Percentiles rank a stretch among this genome's conserved stretches.
Evolutionary conservation across 2,329 filamentous ascomycete genomes (phyloP).

Genomic region (Colletotrichum scovillei): DNA sequence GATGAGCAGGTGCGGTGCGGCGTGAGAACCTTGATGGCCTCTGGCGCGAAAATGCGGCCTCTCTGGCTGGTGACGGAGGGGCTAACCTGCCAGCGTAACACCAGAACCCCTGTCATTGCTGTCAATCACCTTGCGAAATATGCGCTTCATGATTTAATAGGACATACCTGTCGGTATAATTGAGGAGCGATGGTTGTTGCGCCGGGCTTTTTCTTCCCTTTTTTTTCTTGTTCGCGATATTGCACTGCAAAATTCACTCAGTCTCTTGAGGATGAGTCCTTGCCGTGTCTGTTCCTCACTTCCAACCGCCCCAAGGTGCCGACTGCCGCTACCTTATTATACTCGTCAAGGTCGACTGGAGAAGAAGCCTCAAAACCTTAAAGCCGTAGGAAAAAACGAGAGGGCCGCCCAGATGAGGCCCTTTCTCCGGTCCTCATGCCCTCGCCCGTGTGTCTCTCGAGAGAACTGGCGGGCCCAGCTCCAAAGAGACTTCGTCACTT

Average conservation of each 20-base stretch:
- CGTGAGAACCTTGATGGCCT: constrained; percentile 35
- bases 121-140: constrained; percentile 21
- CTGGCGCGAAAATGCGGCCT: constrained; percentile 32
- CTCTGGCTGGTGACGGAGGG: constrained; percentile 33
- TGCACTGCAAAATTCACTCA: constrained; percentile 6
- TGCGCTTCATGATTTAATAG: constrained; percentile 11
- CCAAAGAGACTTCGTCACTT: not conserved
- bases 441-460: constrained; percentile 4
- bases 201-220: not conserved
- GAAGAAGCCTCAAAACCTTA: constrained; percentile 5
- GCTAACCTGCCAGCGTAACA: constrained; percentile 33
- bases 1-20: constrained; percentile 25
- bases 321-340: not conserved
- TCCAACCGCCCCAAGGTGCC: not conserved
- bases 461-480: not conserved
- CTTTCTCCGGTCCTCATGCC: not conserved
- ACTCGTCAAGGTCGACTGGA: not conserved
- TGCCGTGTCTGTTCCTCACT: not conserved
- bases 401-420: not conserved
- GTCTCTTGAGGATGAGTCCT: not conserved
- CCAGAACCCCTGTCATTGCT: constrained; percentile 28
- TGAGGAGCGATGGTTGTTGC: not conserved
- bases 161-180: constrained; percentile 13
- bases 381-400: not conserved
- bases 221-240: not conserved